phyloP scores from a whole-genome alignment of 1,139 yeast genomes.

The Geotrichum fermentans region DNA sequence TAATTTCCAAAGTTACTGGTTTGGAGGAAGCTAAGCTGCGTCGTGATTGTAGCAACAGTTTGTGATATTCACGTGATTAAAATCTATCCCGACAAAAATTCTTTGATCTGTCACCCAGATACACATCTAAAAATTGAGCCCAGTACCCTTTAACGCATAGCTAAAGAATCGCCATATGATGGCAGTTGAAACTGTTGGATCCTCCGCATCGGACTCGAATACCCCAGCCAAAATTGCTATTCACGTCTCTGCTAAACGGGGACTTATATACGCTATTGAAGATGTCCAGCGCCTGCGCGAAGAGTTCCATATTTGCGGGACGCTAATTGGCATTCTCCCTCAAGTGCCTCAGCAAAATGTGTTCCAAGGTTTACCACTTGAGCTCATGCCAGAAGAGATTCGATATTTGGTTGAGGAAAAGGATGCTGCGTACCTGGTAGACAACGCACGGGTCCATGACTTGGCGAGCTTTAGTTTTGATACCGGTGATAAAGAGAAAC shows the following conservation, averaged over 20 bases:
- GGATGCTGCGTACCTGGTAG: conserved; percentile 33
- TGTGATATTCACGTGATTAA: not conserved
- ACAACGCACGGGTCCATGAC: conserved; percentile 33
- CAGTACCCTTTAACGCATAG: not conserved
- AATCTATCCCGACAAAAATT: not conserved
- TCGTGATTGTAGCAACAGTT: too few relatives aligned
- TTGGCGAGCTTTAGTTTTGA: conserved; percentile 27
- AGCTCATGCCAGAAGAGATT: conserved; percentile 68
- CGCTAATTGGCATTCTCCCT: conserved; percentile 66
- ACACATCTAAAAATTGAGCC: too few relatives aligned
- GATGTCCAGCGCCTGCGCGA: conserved; percentile 52
- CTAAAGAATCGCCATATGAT: too few relatives aligned
- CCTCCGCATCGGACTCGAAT: not conserved
- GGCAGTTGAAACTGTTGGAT: too few relatives aligned
- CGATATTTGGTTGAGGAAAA: conserved; percentile 54
- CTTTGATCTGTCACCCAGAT: too few relatives aligned
- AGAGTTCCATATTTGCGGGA: conserved; percentile 58
- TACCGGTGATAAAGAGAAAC: conserved; percentile 21
- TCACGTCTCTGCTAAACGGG: conserved; percentile 44
- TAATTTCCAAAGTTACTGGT: too few relatives aligned
- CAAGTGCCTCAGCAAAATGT: conserved; percentile 88
- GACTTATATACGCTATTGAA: conserved; percentile 51
- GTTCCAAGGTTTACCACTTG: conserved; percentile 76
- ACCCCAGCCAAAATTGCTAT: conserved; percentile 32
- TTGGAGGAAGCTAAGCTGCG: too few relatives aligned